Evolutionary conservation across 2,329 filamentous ascomycete species (phyloP).

Genomic region (Colletotrichum costaricense): DNA sequence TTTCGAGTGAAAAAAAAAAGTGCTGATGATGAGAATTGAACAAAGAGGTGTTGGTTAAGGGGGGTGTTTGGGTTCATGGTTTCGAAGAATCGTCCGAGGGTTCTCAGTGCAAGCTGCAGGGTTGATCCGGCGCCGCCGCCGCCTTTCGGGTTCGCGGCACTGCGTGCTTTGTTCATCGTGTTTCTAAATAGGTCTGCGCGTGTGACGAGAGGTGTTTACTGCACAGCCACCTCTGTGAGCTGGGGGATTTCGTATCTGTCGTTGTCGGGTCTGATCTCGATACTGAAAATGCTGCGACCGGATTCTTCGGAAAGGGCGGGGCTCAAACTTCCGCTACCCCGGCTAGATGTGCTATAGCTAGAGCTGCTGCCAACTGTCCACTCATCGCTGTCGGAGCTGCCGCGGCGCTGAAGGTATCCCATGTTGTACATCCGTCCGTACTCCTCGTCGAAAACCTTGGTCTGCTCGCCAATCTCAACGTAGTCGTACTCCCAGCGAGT

Average conservation of each 20-base stretch:
- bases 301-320: conserved; percentile 59
- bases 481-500: conserved; percentile 97
- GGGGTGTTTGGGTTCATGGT: background rate
- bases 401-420: conserved; percentile 55
- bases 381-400: conserved; percentile 77
- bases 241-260: conserved; percentile 49
- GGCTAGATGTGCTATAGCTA: conserved; percentile 64
- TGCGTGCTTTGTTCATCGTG: background rate
- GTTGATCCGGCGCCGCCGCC: background rate
- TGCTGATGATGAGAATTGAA: conserved; percentile 33
- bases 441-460: conserved; percentile 57
- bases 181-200: background rate
- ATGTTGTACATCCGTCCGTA: conserved; percentile 59
- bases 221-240: conserved; percentile 57
- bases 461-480: conserved; percentile 81
- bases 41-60: background rate
- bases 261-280: conserved; percentile 50
- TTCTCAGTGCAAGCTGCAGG: background rate
- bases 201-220: conserved; percentile 38
- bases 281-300: conserved; percentile 36
- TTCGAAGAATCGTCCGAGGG: background rate
- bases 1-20: conserved; percentile 27
- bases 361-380: conserved; percentile 92
- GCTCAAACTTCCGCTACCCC: conserved; percentile 52
- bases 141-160: background rate